Evolutionary conservation across 2,329 filamentous ascomycete genomes (phyloP).

Genomic region (Elsinoe arachidis): DNA sequence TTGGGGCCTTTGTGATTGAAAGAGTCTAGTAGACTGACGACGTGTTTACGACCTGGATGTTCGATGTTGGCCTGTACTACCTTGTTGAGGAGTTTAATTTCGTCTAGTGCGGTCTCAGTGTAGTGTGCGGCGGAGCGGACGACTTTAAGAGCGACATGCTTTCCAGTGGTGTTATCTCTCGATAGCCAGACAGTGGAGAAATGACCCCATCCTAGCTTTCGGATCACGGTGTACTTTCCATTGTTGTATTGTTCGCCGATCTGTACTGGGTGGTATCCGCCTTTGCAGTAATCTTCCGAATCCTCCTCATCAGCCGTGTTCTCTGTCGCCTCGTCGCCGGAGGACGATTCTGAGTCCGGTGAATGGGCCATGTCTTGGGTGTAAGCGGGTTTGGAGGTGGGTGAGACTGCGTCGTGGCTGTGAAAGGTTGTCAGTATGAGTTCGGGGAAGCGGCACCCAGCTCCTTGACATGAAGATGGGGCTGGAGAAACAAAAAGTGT

Average conservation of each 20-base stretch:
- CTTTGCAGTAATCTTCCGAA: conserved; percentile 98
- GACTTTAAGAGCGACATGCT: conserved; percentile 96
- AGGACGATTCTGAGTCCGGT: conserved; percentile 61
- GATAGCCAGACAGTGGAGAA: conserved; percentile 93
- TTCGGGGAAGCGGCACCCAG: not conserved
- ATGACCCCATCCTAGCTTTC: conserved; percentile 96
- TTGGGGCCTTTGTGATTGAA: conserved; percentile 98
- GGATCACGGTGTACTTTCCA: conserved; percentile 89
- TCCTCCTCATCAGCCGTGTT: conserved; percentile 97
- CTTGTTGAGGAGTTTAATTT: conserved; percentile 96
- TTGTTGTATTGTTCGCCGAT: conserved; percentile 97
- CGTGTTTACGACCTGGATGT: conserved; percentile 88
- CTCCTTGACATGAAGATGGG: not conserved
- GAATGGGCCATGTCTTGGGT: conserved; percentile 58
- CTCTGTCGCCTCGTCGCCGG: conserved; percentile 70
- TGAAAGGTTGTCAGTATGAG: conserved; percentile 3
- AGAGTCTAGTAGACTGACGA: conserved; percentile 90
- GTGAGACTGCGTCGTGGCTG: conserved; percentile 7
- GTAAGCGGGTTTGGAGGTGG: conserved; percentile 32
- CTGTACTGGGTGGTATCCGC: conserved; percentile 90
- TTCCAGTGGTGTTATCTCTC: conserved; percentile 76
- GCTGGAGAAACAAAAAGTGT: not conserved
- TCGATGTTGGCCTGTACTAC: conserved; percentile 92
- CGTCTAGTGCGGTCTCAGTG: conserved; percentile 96
- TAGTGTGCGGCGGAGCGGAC: conserved; percentile 97